Evolutionary conservation across 2,329 filamentous ascomycete genomes (phyloP), one percentile per base, ranked within the genome.

Genomic region (Domatiomyces globalis): DNA sequence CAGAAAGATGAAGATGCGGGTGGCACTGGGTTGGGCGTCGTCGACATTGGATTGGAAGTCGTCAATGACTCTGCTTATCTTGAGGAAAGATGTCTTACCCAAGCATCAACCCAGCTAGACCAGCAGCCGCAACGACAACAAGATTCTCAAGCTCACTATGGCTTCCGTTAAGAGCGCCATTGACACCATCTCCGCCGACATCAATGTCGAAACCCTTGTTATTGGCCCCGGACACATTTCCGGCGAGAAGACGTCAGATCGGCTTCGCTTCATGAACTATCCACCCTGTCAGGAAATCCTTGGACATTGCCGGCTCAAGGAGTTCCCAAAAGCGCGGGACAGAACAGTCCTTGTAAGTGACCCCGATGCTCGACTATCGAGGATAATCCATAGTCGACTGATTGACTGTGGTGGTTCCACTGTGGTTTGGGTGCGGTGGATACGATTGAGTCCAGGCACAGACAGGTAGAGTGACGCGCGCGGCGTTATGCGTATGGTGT

Each of bases 61-160:
- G 19, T 43, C 12, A 25, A 29, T 45, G 50, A 61, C 51, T 60
- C 52, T 45, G 56, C 49, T 19, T 8, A 52, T 54, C 52, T 59
- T 53, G 56, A 58, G 61, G 8, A 58, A 58, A 58, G 52, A 17
- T 15, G 15, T 57, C 63, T 47, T 61, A 69, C 63, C 63, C 65
- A 8, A 69, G 62, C 69, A 73, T 72, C 43, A 73, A 56, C 4
- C 71, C 70, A 4, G 69, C 66, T 6, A 70, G 70, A 1, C 70
- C 70, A 19, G 70, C 70, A 19, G 70, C 70, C 12, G 70, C 70
- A 22, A 67, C 64, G 15, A 73, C 61, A 7, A 67, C 61, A 1
- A 69, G 63, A 15, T 51, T 45, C 49, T 51, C 49, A 18, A 54
- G 27, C 17, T 55, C 33, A 17, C 22, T n/a, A 6, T 6, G 22